Percentiles rank a stretch among this genome's conserved stretches.
Conservation (phyloP, 2,329 filamentous ascomycete species). For the Colletotrichum filicis region DNA sequence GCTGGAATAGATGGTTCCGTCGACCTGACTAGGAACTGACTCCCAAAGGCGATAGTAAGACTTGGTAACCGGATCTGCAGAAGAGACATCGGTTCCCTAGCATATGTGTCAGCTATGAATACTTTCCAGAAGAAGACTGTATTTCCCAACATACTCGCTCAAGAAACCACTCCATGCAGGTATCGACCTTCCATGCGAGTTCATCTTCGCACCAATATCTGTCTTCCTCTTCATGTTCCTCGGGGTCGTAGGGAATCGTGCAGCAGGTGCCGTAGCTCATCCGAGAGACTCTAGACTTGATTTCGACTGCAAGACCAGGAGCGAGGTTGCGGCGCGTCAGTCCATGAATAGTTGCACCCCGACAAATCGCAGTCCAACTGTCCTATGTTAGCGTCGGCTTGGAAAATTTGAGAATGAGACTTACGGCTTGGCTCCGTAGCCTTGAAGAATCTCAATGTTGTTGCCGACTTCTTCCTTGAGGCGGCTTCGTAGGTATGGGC, state of each 20-base stretch:
- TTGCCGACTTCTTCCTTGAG: conserved; percentile 25
- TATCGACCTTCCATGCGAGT: not conserved
- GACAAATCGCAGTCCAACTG: conserved; percentile 49
- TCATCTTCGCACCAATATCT: conserved; percentile 22
- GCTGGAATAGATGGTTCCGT: conserved; percentile 23
- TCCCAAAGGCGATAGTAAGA: not conserved
- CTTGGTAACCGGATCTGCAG: not conserved
- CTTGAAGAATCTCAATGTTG: conserved; percentile 43
- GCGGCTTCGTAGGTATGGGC: conserved; percentile 40
- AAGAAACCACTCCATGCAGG: conserved; percentile 46
- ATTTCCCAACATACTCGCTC: conserved; percentile 33
- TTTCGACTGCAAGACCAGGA: not conserved
- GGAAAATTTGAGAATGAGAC: conserved; percentile 13
- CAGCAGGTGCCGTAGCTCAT: conserved; percentile 40
- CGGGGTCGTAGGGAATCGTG: not conserved
- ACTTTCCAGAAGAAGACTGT: not conserved
- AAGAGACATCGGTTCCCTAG: not conserved
- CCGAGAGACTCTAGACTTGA: conserved; percentile 40
- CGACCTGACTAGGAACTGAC: not conserved
- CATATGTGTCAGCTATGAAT: too few relatives aligned
- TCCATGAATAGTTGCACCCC: conserved; percentile 45
- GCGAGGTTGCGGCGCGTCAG: conserved; percentile 10
- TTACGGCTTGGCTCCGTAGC: conserved; percentile 46
- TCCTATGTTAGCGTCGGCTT: fast-evolving
- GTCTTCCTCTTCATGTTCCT: conserved; percentile 21